phyloP scores from a whole-genome alignment of 768 basidiomycete genomes.

The Sistotremastrum suecicum region DNA sequence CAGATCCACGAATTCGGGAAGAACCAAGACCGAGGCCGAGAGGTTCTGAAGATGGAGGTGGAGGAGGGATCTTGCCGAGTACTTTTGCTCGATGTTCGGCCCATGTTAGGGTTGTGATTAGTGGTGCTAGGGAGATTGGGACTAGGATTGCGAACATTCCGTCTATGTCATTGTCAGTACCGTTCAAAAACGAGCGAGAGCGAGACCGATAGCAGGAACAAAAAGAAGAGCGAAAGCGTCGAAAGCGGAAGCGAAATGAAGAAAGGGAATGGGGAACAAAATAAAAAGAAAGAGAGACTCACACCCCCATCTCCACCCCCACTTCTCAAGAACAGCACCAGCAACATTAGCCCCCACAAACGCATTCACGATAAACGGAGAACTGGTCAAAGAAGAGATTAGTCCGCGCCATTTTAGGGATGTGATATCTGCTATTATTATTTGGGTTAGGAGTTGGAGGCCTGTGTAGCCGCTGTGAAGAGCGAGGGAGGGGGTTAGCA shows the following conservation, averaged over 20 bases:
- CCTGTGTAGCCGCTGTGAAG: conserved; percentile 53
- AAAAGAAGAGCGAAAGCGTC: too few relatives aligned
- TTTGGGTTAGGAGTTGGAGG: conserved; percentile 47
- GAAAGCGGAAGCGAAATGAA: background rate
- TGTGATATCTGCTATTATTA: conserved; percentile 50
- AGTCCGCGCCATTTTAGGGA: conserved; percentile 43
- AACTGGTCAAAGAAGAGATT: conserved; percentile 29
- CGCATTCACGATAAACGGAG: conserved; percentile 47
- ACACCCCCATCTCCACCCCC: conserved; percentile 63
- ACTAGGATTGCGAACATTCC: conserved; percentile 46
- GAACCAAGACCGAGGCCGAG: too few relatives aligned
- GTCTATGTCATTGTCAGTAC: conserved; percentile 18
- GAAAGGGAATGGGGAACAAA: background rate
- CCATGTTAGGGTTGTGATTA: conserved; percentile 42
- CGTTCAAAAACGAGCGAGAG: background rate
- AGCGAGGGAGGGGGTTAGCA: too few relatives aligned
- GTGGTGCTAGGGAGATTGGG: conserved; percentile 33
- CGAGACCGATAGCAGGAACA: too few relatives aligned
- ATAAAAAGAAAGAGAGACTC: conserved; percentile 14
- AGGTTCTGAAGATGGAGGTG: background rate
- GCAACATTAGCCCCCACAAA: conserved; percentile 54
- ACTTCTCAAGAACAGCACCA: conserved; percentile 25
- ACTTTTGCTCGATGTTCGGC: conserved; percentile 34
- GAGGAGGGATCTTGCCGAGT: conserved; percentile 15
- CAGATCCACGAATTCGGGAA: too few relatives aligned